Base-by-base conservation (phyloP, 441 rosid species). In the Populus hybrid region DNA sequence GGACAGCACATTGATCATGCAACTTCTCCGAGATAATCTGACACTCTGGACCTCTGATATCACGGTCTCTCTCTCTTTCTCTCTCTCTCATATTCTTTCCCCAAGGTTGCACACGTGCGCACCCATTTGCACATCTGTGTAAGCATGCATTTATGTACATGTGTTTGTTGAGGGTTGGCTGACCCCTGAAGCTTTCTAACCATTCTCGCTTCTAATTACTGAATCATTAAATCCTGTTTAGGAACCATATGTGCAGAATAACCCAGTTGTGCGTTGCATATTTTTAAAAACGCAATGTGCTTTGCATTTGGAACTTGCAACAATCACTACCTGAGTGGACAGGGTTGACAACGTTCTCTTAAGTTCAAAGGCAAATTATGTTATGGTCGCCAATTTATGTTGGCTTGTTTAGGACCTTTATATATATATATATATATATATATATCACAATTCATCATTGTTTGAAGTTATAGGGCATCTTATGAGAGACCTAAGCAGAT, bases 41-140 rank as follows among this genome's bases (percentile, higher is more conserved):
- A 94, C 98, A 16, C 95, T 94, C 30, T 94, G 98, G 98, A 94
- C 97, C 77, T 92, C 98, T 73, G 97, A 94, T 86, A 86, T 89
- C 84, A 84, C 89, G 82, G 98, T 94, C 64, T 78, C 24, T 72
- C 61, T 40, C 70, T 38, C 35, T 59, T 75, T 34, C 35, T 24
- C 68, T 24, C 66, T 69, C 75, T 21, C 24, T 9, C 71, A 34
- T 69, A n/a, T 7, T 21, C 42, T 12, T 21, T 2, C 10, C 4
- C 21, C 5, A 53, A 53, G 21, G 7, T 53, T 21, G 10, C 64
- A 2, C 65, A 21, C n/a, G 9, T 1, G 9, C 4, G 9, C 63
- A n/a, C 65, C 24, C 23, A 2, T n/a, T 7, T 6, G 4, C 9
- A 8, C 64, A 59, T 59, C 10, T n/a, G 3, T 59, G 64, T 3